Evolutionary conservation across 768 basidiomycete species (phyloP), one percentile per base, ranked within the genome.

Genomic region (Chiua virens): DNA sequence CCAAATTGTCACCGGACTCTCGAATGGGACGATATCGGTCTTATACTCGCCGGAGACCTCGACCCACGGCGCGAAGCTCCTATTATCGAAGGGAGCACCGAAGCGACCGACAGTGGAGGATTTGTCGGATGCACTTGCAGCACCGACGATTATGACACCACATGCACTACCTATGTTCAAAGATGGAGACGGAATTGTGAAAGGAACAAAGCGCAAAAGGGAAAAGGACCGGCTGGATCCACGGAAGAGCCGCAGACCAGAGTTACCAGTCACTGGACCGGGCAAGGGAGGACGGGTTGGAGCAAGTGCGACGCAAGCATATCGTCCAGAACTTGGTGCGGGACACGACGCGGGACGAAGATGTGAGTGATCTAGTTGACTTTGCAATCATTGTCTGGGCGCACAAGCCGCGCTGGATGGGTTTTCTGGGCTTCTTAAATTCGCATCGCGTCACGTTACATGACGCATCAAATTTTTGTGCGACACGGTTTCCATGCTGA

Each of bases 291-390:
- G 97, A 47, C 76, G 97, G 36, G 90, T 99, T 36, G 97, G 97
- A 36, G 93, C 93, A 30, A 95, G 92, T 73, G 96, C 96, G 17
- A 98, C 93, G 44, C 95, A 98, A n/a, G 61, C 94, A 98, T 66
- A 82, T 98, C 58, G 94, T 98, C 45, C 94, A 97, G 72, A 89
- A 92, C 65, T 73, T 98, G 68, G 92, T 98, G 56, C 80, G 90
- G 63, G 92, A 96, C 66, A 89, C 86, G 55, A 89, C 89, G 38
- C 75, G 93, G 61, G 92, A 92, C 73, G 87, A 96, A 72, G 96
- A 98, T 73, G 96, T 98, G 75, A 80, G 94, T 91, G 48, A 60
- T 64, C 57, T 59, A 17, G 20, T 53, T 60, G 42, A 62, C 55
- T 56, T 49, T 41, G 55, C 41, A 30, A 46, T 50, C 20, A 8